Base-by-base conservation (phyloP, 306 rosid species). In the Alnus rubra region DNA sequence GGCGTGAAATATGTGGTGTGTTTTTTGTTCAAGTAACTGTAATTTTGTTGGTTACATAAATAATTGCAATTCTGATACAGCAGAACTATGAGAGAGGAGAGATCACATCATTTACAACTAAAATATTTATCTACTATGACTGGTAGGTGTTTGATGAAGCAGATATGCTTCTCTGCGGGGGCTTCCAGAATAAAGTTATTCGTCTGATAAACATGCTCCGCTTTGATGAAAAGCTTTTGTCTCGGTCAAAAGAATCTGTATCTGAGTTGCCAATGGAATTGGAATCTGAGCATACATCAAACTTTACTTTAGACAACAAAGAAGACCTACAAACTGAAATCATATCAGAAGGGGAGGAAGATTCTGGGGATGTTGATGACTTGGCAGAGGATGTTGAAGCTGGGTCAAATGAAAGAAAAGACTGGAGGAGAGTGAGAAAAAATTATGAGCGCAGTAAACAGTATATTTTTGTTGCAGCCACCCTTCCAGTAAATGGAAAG, bases 141-240 rank as follows among this genome's bases (percentile, higher is more conserved):
- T 68, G 73, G 23, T 80, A 95, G 98, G 98, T 95, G 60, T 95
- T 95, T 82, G 98, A 95, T 90, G 98, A 95, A 86, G 98, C 98
- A 37, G 98, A 92, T 75, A 92, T 95, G 98, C 98, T 95, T 87
- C 94, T 95, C 75, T 87, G 89, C 77, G 98, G 98, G 64, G 85
- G 98, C 62, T 95, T 92, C 81, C 95, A 91, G 84, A 95, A 95
- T 88, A 91, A 92, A 89, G 94, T 92, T 73, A 91, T 92, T 78
- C 96, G 97, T 78, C 87, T 95, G 42, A 87, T 95, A 84, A 82
- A 95, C 86, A 69, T 95, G 88, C 92, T 95, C 74, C 92, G 96
- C 39, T 91, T 82, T 81, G 98, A 92, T 48, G 98, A 95, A 89
- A 95, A 92, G 78, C 80, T 87, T 8, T 84, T 89, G 80, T 90